A percentile compares a stretch with the other conserved stretches of the same genome.
These are phyloP conservation scores for Crassisporium funariophilum DNA, from an alignment of 768 basidiomycete species.

Conservation along the genomic window DNA sequence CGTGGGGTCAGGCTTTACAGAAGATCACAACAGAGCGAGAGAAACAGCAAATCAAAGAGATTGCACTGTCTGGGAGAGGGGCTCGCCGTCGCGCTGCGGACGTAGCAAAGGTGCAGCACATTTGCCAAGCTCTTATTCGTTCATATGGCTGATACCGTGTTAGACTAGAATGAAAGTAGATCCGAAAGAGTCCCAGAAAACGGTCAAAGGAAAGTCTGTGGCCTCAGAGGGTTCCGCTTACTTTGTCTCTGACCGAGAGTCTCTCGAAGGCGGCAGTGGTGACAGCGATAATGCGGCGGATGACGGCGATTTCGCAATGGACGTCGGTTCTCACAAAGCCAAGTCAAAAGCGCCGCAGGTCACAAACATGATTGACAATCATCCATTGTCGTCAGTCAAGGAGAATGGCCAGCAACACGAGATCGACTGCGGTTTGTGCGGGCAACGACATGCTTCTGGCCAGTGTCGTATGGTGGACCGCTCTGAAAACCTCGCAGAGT, in stretches of 20 bases:
- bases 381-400: conserved; percentile 11
- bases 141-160: conserved; percentile 6
- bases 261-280: conserved; percentile 23
- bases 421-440: conserved; percentile 64
- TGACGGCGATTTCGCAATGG: conserved; percentile 18
- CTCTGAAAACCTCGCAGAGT: conserved; percentile 69
- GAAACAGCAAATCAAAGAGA: conserved; percentile 43
- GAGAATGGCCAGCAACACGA: conserved; percentile 14
- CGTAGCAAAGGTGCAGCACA: conserved; percentile 40
- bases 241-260: conserved; percentile 30
- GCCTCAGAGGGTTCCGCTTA: conserved; percentile 38
- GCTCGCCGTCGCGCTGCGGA: conserved; percentile 76
- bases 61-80: conserved; percentile 69
- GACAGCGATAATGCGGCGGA: conserved; percentile 19
- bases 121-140: neutral
- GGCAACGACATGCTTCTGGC: conserved; percentile 47
- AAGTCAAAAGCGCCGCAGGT: conserved; percentile 16
- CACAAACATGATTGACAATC: conserved; percentile 1
- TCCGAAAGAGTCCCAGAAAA: conserved; percentile 6
- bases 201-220: conserved; percentile 19
- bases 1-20: conserved; percentile 78
- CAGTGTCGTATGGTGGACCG: conserved; percentile 67
- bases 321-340: conserved; percentile 11
- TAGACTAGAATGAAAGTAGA: conserved; percentile 34
- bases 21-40: conserved; percentile 47